Evolutionary conservation across 352 stramenopile species (phyloP), one percentile per base, ranked within the genome.

Genomic region (Plasmopara muralis): DNA sequence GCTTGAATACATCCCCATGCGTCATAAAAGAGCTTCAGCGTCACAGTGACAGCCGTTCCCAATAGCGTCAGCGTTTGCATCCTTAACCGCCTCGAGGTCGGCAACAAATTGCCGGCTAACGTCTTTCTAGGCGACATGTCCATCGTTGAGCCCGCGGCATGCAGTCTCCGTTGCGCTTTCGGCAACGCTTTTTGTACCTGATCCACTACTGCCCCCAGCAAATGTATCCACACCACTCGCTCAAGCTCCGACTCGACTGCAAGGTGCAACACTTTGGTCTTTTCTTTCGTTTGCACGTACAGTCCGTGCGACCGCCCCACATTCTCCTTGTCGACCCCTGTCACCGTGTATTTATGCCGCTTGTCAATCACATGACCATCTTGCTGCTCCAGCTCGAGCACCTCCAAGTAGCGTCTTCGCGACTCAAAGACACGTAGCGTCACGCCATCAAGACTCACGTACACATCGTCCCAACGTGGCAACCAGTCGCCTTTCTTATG

Each of bases 401-500:
- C 33, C 44, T 87, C 77, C 12, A 77, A 39, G 50, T 71, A 89
- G 43, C 74, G 68, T 15, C 43, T 37, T 48, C 76, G 74, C n/a
- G 76, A 85, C 66, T 89, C 79, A 60, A 84, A 85, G 5, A 86
- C 68, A 43, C 74, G 75, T 57, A 89, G 49, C 53, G 55, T 69
- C 28, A 72, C 53, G 18, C 77, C 81, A 35, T 89, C 78, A 40
- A 92, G 57, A 54, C 74, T 74, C 46, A 85, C 13, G 37, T 78
- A 89, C 12, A 78, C 46, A 50, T 88, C 72, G 43, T 92, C 81
- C 81, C 81, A 92, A 30, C 72, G 72, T 35, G 81, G 81, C 16
- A 92, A 55, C 81, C 81, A 92, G 45, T 92, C 81, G 49, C 78
- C 71, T 48, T 88, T 88, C 62, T 77, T 79, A 35, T 70, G 69